phyloP scores from a whole-genome alignment of 1,284 basidiomycete genomes.

The Boletus semigastroideus region DNA sequence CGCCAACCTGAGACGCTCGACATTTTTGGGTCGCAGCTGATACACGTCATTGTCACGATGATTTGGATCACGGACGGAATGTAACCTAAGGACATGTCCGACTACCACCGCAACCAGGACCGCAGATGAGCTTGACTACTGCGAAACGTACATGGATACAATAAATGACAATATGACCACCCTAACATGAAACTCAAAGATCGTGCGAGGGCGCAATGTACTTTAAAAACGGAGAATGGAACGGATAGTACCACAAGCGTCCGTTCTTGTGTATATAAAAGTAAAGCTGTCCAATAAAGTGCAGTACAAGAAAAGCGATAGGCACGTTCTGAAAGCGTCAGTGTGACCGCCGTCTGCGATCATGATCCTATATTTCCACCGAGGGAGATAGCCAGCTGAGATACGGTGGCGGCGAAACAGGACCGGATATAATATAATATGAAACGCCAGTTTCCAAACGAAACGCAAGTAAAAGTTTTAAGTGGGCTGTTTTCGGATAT shows the following conservation, averaged over 20 bases:
- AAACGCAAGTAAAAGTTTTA: constrained; percentile 4
- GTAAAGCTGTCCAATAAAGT: neutral
- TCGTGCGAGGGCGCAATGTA: too few species aligned
- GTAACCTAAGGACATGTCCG: too few species aligned
- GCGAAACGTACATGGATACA: constrained; percentile 6
- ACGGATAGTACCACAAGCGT: neutral
- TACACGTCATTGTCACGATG: too few species aligned
- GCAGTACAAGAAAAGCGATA: constrained; percentile 5
- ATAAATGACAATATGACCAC: too few species aligned
- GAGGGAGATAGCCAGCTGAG: neutral
- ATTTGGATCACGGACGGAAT: too few species aligned
- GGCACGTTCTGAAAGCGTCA: constrained; percentile 1
- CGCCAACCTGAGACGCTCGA: too few species aligned
- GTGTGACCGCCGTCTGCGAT: neutral
- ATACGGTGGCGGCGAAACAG: neutral
- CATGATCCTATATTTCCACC: constrained; percentile 6
- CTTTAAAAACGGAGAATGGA: too few species aligned
- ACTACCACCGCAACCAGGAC: too few species aligned
- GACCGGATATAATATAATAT: constrained; percentile 3
- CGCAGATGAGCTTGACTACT: neutral
- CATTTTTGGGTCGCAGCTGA: too few species aligned
- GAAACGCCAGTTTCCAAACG: constrained; percentile 3
- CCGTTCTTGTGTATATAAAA: constrained; percentile 4
- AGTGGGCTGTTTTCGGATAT: constrained; percentile 36
- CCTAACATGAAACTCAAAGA: too few species aligned